Percentiles rank a stretch among this genome's conserved stretches.
These are phyloP conservation scores for Rubus idaeus DNA, from an alignment of 306 rosid genomes.

Conservation along the genomic window DNA sequence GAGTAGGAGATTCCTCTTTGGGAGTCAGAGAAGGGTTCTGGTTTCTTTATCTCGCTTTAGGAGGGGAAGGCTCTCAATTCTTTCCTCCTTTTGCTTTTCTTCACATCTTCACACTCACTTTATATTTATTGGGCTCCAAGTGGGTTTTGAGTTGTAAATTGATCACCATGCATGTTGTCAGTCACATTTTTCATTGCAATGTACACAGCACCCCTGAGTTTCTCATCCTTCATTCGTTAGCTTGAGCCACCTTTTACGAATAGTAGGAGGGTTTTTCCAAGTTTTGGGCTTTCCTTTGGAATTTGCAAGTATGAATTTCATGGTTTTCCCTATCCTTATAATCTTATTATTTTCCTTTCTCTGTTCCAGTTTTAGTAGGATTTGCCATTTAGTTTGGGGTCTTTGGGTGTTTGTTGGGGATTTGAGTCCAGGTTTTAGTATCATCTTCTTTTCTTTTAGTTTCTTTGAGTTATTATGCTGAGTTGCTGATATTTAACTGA, in stretches of 20 bases:
- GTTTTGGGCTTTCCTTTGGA: slow-evolving; percentile 5
- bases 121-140: slow-evolving; percentile 58
- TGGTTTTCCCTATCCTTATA: slow-evolving; percentile 3
- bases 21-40: slow-evolving; percentile 31
- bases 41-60: slow-evolving; percentile 44
- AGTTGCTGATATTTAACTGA: neutral
- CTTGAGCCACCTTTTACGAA: slow-evolving; percentile 24
- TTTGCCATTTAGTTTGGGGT: slow-evolving; percentile 11
- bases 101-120: slow-evolving; percentile 60
- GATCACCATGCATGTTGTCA: slow-evolving; percentile 17
- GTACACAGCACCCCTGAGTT: slow-evolving; percentile 26
- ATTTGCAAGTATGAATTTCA: slow-evolving; percentile 6
- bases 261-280: slow-evolving; percentile 18
- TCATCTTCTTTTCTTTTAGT: neutral
- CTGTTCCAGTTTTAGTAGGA: neutral
- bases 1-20: slow-evolving; percentile 46
- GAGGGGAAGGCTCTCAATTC: slow-evolving; percentile 44
- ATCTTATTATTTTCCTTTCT: neutral
- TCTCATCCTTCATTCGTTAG: slow-evolving; percentile 20
- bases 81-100: slow-evolving; percentile 38
- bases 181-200: slow-evolving; percentile 26
- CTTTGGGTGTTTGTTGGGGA: neutral
- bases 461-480: slow-evolving; percentile 3
- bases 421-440: slow-evolving; percentile 18
- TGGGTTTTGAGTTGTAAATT: slow-evolving; percentile 45